Evolutionary conservation across 2,329 filamentous ascomycete species (phyloP).

Genomic region (Exophiala sp.): DNA sequence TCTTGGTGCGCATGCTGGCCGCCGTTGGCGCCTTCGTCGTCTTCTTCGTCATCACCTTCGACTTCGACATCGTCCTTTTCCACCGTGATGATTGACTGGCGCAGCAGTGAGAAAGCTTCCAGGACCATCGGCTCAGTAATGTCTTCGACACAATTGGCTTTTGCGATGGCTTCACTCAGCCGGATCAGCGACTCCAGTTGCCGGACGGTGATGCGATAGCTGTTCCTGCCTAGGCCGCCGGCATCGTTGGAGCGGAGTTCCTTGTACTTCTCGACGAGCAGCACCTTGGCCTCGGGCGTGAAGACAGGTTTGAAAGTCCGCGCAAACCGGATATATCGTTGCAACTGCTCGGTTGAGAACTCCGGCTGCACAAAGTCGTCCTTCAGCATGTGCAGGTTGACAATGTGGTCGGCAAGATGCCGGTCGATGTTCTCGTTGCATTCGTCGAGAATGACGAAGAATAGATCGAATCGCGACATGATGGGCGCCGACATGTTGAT

Average conservation of each 20-base stretch:
- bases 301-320: slow-evolving; percentile 91
- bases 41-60: slow-evolving; percentile 66
- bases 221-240: slow-evolving; percentile 87
- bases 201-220: slow-evolving; percentile 93
- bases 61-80: slow-evolving; percentile 97
- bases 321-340: slow-evolving; percentile 95
- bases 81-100: slow-evolving; percentile 93
- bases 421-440: slow-evolving; percentile 89
- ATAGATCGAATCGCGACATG: slow-evolving; percentile 98
- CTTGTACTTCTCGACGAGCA: slow-evolving; percentile 90
- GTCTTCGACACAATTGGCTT: slow-evolving; percentile 92
- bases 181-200: slow-evolving; percentile 96
- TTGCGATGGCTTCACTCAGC: slow-evolving; percentile 93
- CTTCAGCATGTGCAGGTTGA: slow-evolving; percentile 83
- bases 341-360: slow-evolving; percentile 91
- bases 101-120: slow-evolving; percentile 84
- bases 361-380: slow-evolving; percentile 89
- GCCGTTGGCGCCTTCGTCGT: slow-evolving; percentile 40
- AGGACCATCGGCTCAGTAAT: slow-evolving; percentile 78
- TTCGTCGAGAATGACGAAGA: slow-evolving; percentile 96
- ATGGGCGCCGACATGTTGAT: slow-evolving; percentile 99
- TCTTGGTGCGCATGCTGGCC: slow-evolving; percentile 37
- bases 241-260: slow-evolving; percentile 89
- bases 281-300: slow-evolving; percentile 74
- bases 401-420: slow-evolving; percentile 89